phyloP scores from a whole-genome alignment of 1,139 yeast species.

The Suhomyces atakaporum region DNA sequence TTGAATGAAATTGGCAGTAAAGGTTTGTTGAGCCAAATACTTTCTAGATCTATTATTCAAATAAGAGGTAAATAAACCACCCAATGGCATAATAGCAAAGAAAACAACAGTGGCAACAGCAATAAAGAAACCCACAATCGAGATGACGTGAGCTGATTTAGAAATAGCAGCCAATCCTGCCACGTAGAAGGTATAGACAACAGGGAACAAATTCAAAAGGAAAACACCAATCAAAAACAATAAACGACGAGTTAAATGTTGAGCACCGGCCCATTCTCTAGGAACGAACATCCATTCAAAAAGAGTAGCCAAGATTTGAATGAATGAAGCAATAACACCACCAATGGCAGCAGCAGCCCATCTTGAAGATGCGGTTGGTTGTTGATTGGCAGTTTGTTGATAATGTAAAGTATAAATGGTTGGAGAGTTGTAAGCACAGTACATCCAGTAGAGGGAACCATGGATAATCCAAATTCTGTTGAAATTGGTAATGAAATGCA shows the following conservation, averaged over 20 bases:
- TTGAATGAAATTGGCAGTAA: slow-evolving; percentile 87
- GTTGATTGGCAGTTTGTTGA: slow-evolving; percentile 77
- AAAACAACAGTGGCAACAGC: slow-evolving; percentile 81
- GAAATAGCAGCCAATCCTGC: slow-evolving; percentile 71
- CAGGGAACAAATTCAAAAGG: slow-evolving; percentile 77
- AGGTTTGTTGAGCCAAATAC: slow-evolving; percentile 91
- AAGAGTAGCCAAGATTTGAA: slow-evolving; percentile 85
- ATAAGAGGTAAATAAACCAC: slow-evolving; percentile 93
- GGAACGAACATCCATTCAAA: slow-evolving; percentile 98
- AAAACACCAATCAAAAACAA: slow-evolving; percentile 70
- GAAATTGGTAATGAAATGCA: slow-evolving; percentile 91
- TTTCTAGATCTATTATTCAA: slow-evolving; percentile 86
- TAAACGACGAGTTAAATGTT: slow-evolving; percentile 87
- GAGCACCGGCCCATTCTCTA: slow-evolving; percentile 99
- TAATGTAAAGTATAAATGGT: slow-evolving; percentile 85
- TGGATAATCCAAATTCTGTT: slow-evolving; percentile 98
- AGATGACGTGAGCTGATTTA: slow-evolving; percentile 75
- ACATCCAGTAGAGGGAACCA: slow-evolving; percentile 90
- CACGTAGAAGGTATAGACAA: slow-evolving; percentile 82
- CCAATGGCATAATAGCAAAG: slow-evolving; percentile 94
- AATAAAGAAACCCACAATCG: slow-evolving; percentile 87
- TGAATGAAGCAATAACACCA: slow-evolving; percentile 79
- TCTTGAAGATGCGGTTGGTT: slow-evolving; percentile 81
- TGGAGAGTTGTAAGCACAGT: slow-evolving; percentile 89
- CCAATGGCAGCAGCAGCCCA: slow-evolving; percentile 95